Base-by-base conservation (phyloP, 2,329 filamentous ascomycete species). In the Ophiostoma quercus region DNA sequence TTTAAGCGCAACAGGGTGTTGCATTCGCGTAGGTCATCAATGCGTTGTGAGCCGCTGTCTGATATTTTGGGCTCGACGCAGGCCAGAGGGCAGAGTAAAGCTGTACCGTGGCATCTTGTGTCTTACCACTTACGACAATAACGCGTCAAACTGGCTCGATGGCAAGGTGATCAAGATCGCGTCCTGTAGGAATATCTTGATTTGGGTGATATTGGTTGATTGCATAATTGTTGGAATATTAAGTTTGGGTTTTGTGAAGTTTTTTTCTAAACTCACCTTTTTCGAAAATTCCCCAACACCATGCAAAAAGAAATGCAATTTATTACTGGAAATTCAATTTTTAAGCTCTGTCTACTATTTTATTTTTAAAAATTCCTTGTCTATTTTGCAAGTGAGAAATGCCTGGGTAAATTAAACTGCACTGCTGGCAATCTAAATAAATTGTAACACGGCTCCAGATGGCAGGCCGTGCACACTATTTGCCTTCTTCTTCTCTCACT, bases 11-110 rank as follows among this genome's bases (percentile, higher is more conserved):
- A 37, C 60, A 63, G 25, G 29, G 29, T 19, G 60, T 63, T 63
- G 60, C 60, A 63, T 34, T 63, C 60, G 60, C 60, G 60, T 63
- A 37, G 25, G 60, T 19, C 29, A 63, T 63, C 60, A 63, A 63
- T 63, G 60, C 60, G 60, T 37, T 63, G 60, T n/a, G 43, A 47
- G 43, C 43, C 43, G 43, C 43, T 47, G 19, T 16, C 16, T 47
- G 43, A n/a, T 6, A 16, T 47, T 16, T 1, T 47, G 16, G 19
- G 43, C 43, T 47, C 16, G 14, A 14, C 8, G 12, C 39, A 41
- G 39, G 39, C 3, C 39, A 12, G 39, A 47, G 43, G 14, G 16
- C 43, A 47, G 43, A 47, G 43, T 1, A 47, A 2, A 47, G 16
- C 6, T 47, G 43, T 16, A 47, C 16, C 19, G 19, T n/a, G 43